Evolutionary conservation across 768 basidiomycete genomes (phyloP).

Genomic region (Mycena galopus): DNA sequence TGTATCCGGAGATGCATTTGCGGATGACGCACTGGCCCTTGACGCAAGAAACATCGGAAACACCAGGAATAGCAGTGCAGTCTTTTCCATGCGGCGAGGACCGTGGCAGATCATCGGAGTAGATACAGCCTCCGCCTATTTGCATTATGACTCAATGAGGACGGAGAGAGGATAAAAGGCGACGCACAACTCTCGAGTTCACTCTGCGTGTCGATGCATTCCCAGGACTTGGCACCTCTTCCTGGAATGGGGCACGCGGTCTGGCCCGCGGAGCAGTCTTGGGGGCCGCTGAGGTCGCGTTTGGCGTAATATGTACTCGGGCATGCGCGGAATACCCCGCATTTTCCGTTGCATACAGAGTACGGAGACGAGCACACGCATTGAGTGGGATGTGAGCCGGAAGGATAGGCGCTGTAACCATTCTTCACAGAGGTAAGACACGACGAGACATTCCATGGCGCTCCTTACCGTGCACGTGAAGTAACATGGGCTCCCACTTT

Average conservation of each 20-base stretch:
- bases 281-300: slow-evolving; percentile 42
- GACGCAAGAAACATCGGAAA: slow-evolving; percentile 63
- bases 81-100: slow-evolving; percentile 53
- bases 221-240: slow-evolving; percentile 55
- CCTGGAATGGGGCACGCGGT: slow-evolving; percentile 61
- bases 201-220: slow-evolving; percentile 60
- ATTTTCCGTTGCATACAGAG: slow-evolving; percentile 64
- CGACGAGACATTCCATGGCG: neutral
- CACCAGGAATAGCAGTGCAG: slow-evolving; percentile 62
- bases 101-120: slow-evolving; percentile 23
- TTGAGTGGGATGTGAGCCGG: slow-evolving; percentile 45
- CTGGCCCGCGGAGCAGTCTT: slow-evolving; percentile 51
- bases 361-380: slow-evolving; percentile 59
- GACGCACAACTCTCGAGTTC: slow-evolving; percentile 68
- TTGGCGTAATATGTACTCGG: slow-evolving; percentile 49
- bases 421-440: slow-evolving; percentile 9
- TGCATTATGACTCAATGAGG: neutral
- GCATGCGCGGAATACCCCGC: slow-evolving; percentile 51
- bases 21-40: slow-evolving; percentile 57
- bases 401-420: slow-evolving; percentile 48
- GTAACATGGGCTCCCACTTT: slow-evolving; percentile 52
- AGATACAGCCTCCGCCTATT: slow-evolving; percentile 64
- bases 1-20: slow-evolving; percentile 61
- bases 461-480: slow-evolving; percentile 57
- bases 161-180: neutral